Base-by-base conservation (phyloP, 1,139 yeast genomes). In the Geotrichum europaeum region DNA sequence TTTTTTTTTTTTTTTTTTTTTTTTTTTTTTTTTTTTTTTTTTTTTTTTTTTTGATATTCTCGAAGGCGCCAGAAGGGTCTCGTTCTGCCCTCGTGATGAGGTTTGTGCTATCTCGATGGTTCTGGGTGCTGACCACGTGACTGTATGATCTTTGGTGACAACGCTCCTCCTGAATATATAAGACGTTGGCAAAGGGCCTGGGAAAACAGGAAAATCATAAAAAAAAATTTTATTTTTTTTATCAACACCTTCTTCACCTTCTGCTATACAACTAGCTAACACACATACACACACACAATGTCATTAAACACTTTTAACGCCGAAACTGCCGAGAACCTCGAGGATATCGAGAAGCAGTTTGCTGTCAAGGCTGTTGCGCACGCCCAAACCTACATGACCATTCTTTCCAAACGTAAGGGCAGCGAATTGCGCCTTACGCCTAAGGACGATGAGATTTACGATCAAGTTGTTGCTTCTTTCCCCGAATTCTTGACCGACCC, bases 351-450 rank as follows among this genome's bases (percentile, higher is more conserved):
- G 76, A 89, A 84, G 81, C 97, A 92, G 78, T 94, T 94, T 72
- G 98, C 99, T 57, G 99, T 95, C 65, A 91, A 89, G 77, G 99
- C 98, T 9, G 99, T 95, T 30, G 85, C 84, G 75, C 98, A 95
- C 75, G 95, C 96, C 64, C 96, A 89, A 73, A 86, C 97, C 2
- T 95, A 94, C 81, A 94, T 97, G 97, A 80, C 81, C 58, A 77
- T 95, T 63, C 76, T 95, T 60, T 81, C 82, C 64, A 84, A 84
- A 67, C 78, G 91, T 59, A 87, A 89, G 60, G 98, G 96, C 18
- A 83, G 96, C 51, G 83, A 81, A 67, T 79, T 94, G 67, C 87
- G 84, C 72, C 79, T 94, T 65, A 90, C 97, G 59, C 81, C 84
- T 70, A 51, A 69, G 65, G 99, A 95, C 73, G 91, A 91, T 68